A percentile compares a stretch with the other conserved stretches of the same genome.
phyloP scores from a whole-genome alignment of 495 filamentous ascomycete species.

The Acidiella bohemica region DNA sequence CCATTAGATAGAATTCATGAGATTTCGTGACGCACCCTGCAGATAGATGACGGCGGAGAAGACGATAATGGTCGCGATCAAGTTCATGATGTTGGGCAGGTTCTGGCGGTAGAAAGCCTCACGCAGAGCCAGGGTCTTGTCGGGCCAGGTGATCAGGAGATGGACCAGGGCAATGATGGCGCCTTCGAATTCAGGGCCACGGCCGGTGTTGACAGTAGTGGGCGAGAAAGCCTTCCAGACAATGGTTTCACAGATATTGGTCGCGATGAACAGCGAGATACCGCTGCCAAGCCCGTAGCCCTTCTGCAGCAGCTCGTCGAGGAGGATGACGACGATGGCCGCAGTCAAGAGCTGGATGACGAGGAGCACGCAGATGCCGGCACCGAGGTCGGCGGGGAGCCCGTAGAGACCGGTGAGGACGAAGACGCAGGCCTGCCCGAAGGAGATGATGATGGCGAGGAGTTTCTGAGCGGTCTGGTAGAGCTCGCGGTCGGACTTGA shows the following conservation, averaged over 20 bases:
- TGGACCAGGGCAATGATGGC: conserved; percentile 98
- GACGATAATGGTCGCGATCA: conserved; percentile 80
- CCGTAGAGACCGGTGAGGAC: conserved; percentile 98
- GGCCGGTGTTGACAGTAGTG: conserved; percentile 97
- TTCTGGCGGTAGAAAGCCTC: conserved; percentile 99
- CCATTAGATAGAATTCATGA: too few species aligned
- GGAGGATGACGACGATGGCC: conserved; percentile 95
- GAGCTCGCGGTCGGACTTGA: conserved; percentile 97
- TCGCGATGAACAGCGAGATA: conserved; percentile 99
- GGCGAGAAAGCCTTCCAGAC: conserved; percentile 99
- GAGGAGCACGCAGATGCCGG: conserved; percentile 92
- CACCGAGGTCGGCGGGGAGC: conserved; percentile 86
- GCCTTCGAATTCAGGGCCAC: conserved; percentile 98
- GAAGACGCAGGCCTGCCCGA: conserved; percentile 92
- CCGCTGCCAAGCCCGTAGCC: conserved; percentile 96
- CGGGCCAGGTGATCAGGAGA: conserved; percentile 91
- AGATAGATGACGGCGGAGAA: conserved; percentile 99
- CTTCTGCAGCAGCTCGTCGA: conserved; percentile 98
- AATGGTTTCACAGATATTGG: conserved; percentile 99
- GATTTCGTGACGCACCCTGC: conserved; percentile 35
- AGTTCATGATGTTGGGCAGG: conserved; percentile 98
- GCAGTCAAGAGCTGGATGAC: conserved; percentile 94
- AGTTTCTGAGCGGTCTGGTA: conserved; percentile 99
- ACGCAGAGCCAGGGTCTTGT: conserved; percentile 92
- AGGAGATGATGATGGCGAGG: conserved; percentile 93